Percentiles rank a stretch among this genome's conserved stretches.
These are phyloP conservation scores for Pleurotus eryngii DNA, from an alignment of 768 basidiomycete species.

Conservation along the genomic window DNA sequence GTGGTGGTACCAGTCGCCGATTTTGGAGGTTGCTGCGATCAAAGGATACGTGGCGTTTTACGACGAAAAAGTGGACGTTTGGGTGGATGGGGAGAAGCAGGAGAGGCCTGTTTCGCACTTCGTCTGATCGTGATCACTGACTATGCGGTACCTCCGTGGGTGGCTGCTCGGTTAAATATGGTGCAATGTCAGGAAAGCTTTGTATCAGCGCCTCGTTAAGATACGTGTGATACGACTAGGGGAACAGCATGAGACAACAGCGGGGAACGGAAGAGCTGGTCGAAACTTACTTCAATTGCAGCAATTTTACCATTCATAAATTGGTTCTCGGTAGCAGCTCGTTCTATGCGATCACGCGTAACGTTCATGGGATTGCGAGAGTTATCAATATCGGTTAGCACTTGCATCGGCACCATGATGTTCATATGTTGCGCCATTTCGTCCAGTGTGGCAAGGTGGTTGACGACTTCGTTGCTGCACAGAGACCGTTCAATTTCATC, in stretches of 20 bases:
- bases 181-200: conserved; percentile 66
- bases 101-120: conserved; percentile 20
- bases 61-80: conserved; percentile 68
- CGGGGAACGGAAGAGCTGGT: neutral
- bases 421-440: conserved; percentile 58
- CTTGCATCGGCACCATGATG: conserved; percentile 73
- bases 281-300: conserved; percentile 62
- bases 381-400: conserved; percentile 76
- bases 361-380: conserved; percentile 78
- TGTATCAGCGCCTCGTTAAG: conserved; percentile 70
- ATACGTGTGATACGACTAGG: conserved; percentile 64
- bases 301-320: conserved; percentile 89
- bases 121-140: neutral
- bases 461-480: conserved; percentile 79
- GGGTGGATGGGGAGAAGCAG: conserved; percentile 56
- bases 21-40: conserved; percentile 46
- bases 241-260: neutral
- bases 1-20: conserved; percentile 63
- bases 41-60: conserved; percentile 56
- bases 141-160: neutral
- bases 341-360: conserved; percentile 76
- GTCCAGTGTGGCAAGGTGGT: conserved; percentile 64
- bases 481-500: no score
- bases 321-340: conserved; percentile 85
- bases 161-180: conserved; percentile 18